A percentile compares a stretch with the other conserved stretches of the same genome.
These are phyloP conservation scores for Ascochyta fabae DNA, from an alignment of 2,329 filamentous ascomycete species.

Conservation along the genomic window DNA sequence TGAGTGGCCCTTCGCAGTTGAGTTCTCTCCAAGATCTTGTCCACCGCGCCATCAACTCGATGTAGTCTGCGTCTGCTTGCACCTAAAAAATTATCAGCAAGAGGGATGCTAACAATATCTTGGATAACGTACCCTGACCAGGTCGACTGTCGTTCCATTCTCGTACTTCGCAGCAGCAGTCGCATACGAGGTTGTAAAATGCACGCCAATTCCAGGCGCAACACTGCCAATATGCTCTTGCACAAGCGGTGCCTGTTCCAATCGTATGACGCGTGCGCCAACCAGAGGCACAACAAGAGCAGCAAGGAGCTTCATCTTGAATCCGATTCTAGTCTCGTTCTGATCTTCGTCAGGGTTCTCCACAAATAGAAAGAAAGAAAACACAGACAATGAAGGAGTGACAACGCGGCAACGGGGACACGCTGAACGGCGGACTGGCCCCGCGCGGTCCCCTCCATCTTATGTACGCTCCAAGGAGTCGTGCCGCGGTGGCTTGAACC, in stretches of 20 bases:
- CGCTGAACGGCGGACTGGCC: neutral
- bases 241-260: slow-evolving; percentile 3
- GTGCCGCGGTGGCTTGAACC: slow-evolving; percentile 16
- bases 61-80: slow-evolving; percentile 30
- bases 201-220: slow-evolving; percentile 30
- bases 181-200: slow-evolving; percentile 38
- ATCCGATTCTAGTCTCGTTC: neutral
- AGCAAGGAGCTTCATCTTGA: slow-evolving; percentile 16
- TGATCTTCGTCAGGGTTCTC: slow-evolving; percentile 7
- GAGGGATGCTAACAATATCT: neutral
- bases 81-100: slow-evolving; percentile 9
- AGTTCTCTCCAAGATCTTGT: slow-evolving; percentile 12
- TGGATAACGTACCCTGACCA: slow-evolving; percentile 24
- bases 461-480: slow-evolving; percentile 4
- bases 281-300: slow-evolving; percentile 19
- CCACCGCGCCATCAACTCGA: slow-evolving; percentile 33
- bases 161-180: slow-evolving; percentile 31
- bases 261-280: slow-evolving; percentile 9
- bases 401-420: neutral
- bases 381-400: neutral
- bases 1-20: slow-evolving; percentile 12
- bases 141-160: slow-evolving; percentile 31
- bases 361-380: neutral
- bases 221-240: slow-evolving; percentile 5
- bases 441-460: slow-evolving; percentile 11